These are phyloP conservation scores for Oryza punctata DNA, from an alignment of 176 grass and related monocot genomes.

Conservation along the genomic window DNA sequence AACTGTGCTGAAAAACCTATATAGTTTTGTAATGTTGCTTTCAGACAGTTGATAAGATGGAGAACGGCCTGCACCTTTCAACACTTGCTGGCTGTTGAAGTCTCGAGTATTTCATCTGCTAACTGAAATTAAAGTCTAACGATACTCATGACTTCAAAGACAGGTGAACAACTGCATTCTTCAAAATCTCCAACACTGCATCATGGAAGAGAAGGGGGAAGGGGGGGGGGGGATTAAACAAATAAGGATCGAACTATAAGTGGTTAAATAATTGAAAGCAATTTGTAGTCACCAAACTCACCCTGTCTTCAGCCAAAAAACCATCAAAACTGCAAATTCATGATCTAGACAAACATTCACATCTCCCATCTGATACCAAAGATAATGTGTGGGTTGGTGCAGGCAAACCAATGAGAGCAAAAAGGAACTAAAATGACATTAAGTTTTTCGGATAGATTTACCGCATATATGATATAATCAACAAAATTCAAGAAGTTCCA, in stretches of 20 bases:
- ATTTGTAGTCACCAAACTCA: conserved; percentile 31
- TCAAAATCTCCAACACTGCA: conserved; percentile 46
- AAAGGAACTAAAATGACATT: conserved; percentile 15
- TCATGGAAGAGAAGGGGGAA: conserved; percentile 3
- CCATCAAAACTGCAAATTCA: conserved; percentile 51
- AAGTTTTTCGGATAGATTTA: conserved; percentile 23
- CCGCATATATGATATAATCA: conserved; percentile 35
- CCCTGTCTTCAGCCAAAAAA: conserved; percentile 43
- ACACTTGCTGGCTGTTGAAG: conserved; percentile 29
- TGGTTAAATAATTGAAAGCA: not conserved
- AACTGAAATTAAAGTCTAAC: conserved; percentile 42
- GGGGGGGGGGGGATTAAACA: not conserved
- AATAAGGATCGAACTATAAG: not conserved
- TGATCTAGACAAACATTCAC: conserved; percentile 45
- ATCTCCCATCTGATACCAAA: conserved; percentile 36
- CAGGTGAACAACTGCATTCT: conserved; percentile 36
- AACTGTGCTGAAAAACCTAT: not conserved
- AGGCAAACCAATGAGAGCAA: not conserved
- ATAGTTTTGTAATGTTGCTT: conserved; percentile 23
- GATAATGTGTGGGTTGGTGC: not conserved
- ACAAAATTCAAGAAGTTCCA: conserved; percentile 53
- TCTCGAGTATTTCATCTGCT: conserved; percentile 41
- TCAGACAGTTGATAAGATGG: conserved; percentile 2
- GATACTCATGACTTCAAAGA: conserved; percentile 54
- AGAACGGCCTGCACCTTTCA: conserved; percentile 35